Evolutionary conservation across 257 asterid genomes (phyloP).

Genomic region (Perilla frutescens): DNA sequence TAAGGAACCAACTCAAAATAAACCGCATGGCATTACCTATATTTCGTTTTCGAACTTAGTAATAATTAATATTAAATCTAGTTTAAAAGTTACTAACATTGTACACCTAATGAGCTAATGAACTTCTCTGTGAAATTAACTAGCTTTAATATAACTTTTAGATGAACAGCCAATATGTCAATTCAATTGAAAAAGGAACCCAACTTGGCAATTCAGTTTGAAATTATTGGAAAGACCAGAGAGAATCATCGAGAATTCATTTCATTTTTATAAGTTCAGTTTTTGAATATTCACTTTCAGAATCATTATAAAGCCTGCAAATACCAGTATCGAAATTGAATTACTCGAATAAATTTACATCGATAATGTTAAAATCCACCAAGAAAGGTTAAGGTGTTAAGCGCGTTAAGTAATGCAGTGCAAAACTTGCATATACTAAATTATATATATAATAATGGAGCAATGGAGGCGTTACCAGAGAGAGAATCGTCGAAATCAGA

Average conservation of each 20-base stretch:
- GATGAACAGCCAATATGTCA: too few relatives aligned
- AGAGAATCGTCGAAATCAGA: slow-evolving; percentile 45
- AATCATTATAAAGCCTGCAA: neutral
- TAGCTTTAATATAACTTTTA: neutral
- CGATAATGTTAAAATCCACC: neutral
- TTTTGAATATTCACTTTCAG: neutral
- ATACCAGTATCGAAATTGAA: slow-evolving; percentile 2
- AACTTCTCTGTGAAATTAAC: neutral
- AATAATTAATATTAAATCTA: too few relatives aligned
- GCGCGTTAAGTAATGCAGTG: neutral
- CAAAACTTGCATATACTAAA: neutral
- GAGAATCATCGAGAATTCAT: neutral
- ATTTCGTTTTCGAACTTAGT: too few relatives aligned
- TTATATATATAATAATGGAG: neutral
- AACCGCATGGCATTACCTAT: too few relatives aligned
- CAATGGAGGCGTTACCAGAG: slow-evolving; percentile 45
- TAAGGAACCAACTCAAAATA: too few relatives aligned
- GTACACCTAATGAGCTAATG: too few relatives aligned
- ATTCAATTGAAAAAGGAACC: neutral
- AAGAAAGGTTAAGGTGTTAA: neutral
- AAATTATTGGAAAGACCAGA: neutral
- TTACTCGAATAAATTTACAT: neutral
- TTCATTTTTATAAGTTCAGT: neutral
- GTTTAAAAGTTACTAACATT: too few relatives aligned
- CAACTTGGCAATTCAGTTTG: neutral